Percentiles rank a stretch among this genome's conserved stretches.
These are phyloP conservation scores for Nakazawaea holstii DNA, from an alignment of 805 yeast genomes.

Conservation along the genomic window DNA sequence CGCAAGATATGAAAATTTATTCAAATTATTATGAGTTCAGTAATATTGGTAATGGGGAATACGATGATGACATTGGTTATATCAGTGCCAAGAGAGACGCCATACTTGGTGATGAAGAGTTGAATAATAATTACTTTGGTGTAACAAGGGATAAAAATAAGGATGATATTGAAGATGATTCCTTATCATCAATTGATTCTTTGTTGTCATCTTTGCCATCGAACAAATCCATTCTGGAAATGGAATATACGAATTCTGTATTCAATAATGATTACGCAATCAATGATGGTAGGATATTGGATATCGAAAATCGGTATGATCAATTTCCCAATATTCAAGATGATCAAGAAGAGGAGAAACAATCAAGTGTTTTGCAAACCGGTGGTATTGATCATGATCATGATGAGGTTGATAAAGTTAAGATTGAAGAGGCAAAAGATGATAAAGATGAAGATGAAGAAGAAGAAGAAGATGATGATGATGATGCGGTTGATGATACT, in stretches of 20 bases:
- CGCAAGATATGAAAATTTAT: slow-evolving; percentile 3
- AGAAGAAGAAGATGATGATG: not conserved
- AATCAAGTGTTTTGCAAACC: no score
- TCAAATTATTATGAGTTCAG: not conserved
- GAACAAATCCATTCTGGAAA: no score
- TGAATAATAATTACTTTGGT: slow-evolving; percentile 7
- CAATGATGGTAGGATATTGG: not conserved
- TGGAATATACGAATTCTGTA: no score
- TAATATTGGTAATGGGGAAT: not conserved
- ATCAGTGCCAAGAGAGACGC: not conserved
- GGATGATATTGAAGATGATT: not conserved
- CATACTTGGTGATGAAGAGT: not conserved
- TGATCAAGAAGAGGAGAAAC: not conserved
- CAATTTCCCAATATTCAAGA: slow-evolving; percentile 8
- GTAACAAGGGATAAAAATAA: not conserved
- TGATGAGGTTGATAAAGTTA: not conserved
- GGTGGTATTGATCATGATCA: no score
- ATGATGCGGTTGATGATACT: not conserved
- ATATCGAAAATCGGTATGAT: slow-evolving; percentile 2
- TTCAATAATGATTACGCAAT: not conserved
- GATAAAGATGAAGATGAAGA: not conserved
- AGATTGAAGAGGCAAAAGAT: not conserved
- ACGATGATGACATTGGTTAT: not conserved
- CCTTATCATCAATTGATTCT: not conserved
- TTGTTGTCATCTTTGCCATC: no score